phyloP scores from a whole-genome alignment of 139 green algal genomes.

The Eudorina sp. region DNA sequence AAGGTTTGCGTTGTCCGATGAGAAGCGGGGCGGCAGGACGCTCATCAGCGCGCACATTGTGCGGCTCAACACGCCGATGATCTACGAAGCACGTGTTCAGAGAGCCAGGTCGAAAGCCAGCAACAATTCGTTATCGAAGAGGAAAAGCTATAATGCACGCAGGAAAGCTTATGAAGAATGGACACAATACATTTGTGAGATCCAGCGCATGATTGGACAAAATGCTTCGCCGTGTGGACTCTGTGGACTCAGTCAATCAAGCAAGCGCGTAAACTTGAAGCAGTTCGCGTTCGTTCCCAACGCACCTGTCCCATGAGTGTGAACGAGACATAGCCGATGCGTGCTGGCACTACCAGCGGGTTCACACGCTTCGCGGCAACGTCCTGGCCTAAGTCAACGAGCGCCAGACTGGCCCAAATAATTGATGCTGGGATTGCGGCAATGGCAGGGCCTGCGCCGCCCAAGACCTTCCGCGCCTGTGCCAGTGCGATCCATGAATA shows the following conservation, averaged over 20 bases:
- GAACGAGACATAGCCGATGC: slow-evolving; percentile 76
- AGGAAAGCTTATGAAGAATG: too few species aligned
- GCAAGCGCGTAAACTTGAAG: too few species aligned
- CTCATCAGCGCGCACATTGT: slow-evolving; percentile 73
- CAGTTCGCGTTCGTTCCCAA: too few species aligned
- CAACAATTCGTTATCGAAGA: too few species aligned
- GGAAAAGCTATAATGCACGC: too few species aligned
- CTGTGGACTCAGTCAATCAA: too few species aligned
- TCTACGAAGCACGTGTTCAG: slow-evolving; percentile 65
- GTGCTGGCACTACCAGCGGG: slow-evolving; percentile 59
- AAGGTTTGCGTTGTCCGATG: slow-evolving; percentile 33
- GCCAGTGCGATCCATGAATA: slow-evolving; percentile 77
- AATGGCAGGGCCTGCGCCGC: slow-evolving; percentile 81
- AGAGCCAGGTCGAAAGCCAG: too few species aligned
- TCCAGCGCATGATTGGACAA: too few species aligned
- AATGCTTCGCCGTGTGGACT: too few species aligned
- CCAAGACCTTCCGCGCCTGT: slow-evolving; percentile 85
- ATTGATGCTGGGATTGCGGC: slow-evolving; percentile 79
- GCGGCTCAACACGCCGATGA: slow-evolving; percentile 74
- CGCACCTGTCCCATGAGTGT: slow-evolving; percentile 62
- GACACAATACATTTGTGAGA: too few species aligned
- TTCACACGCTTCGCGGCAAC: slow-evolving; percentile 67
- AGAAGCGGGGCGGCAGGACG: slow-evolving; percentile 65
- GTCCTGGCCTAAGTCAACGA: slow-evolving; percentile 71
- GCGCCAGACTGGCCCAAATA: slow-evolving; percentile 81